Evolutionary conservation across 2,329 filamentous ascomycete genomes (phyloP).

Genomic region (Stagonosporopsis vannaccii): DNA sequence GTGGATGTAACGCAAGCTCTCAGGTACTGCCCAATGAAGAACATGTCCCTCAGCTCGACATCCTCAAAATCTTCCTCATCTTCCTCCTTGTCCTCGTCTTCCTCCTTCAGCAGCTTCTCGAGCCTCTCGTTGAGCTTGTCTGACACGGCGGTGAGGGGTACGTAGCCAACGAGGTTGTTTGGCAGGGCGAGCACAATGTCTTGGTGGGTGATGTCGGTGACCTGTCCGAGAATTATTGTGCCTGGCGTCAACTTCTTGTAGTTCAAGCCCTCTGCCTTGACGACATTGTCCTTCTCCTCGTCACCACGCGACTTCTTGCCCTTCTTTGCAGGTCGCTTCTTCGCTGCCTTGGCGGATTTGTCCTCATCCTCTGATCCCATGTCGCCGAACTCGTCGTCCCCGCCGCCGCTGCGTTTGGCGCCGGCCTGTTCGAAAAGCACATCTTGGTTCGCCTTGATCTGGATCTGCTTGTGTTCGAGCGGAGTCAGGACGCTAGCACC

Average conservation of each 20-base stretch:
- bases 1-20: slow-evolving; percentile 84
- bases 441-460: slow-evolving; percentile 90
- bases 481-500: slow-evolving; percentile 90
- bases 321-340: slow-evolving; percentile 59
- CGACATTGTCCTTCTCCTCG: slow-evolving; percentile 55
- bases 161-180: slow-evolving; percentile 90
- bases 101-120: slow-evolving; percentile 69
- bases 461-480: slow-evolving; percentile 94
- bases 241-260: slow-evolving; percentile 90
- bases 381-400: slow-evolving; percentile 53
- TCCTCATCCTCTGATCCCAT: slow-evolving; percentile 50
- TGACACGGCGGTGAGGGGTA: slow-evolving; percentile 92
- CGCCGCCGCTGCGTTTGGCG: slow-evolving; percentile 62
- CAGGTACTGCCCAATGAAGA: slow-evolving; percentile 85
- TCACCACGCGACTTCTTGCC: slow-evolving; percentile 49
- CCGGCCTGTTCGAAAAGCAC: slow-evolving; percentile 82
- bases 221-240: slow-evolving; percentile 85
- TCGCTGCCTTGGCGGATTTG: slow-evolving; percentile 56
- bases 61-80: slow-evolving; percentile 59
- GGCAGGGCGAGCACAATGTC: slow-evolving; percentile 84
- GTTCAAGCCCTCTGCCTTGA: slow-evolving; percentile 85
- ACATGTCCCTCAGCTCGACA: slow-evolving; percentile 77
- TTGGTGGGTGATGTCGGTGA: slow-evolving; percentile 79
- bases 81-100: slow-evolving; percentile 65
- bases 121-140: slow-evolving; percentile 78